Conservation (phyloP, 495 filamentous ascomycete species). For the Aspergillus sclerotiicarbonarius region DNA sequence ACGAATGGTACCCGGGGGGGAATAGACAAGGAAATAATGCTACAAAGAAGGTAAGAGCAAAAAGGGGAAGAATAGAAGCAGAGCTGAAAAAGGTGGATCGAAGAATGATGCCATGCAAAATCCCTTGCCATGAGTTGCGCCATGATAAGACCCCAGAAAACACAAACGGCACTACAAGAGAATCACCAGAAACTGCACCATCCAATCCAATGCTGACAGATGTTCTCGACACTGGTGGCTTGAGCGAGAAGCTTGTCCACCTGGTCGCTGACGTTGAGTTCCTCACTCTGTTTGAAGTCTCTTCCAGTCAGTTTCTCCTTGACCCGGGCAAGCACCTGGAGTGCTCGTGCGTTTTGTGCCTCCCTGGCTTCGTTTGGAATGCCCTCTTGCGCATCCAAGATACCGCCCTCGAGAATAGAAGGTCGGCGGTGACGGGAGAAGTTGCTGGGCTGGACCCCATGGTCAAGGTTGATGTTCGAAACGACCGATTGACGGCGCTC, state of each 20-base stretch:
- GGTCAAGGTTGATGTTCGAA: constrained; percentile 56
- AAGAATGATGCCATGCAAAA: constrained; percentile 21
- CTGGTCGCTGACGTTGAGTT: constrained; percentile 81
- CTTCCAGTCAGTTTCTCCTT: constrained; percentile 86
- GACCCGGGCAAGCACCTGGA: constrained; percentile 89
- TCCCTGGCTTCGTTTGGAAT: constrained; percentile 59
- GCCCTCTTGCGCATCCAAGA: constrained; percentile 49
- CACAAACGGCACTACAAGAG: constrained; percentile 14
- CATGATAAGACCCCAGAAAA: constrained; percentile 16
- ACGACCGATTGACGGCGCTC: constrained; percentile 78
- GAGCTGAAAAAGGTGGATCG: constrained; percentile 5
- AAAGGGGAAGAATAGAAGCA: constrained; percentile 5
- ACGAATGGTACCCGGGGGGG: not conserved
- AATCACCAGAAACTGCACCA: constrained; percentile 90
- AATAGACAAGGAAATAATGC: constrained; percentile 14
- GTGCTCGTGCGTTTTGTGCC: constrained; percentile 85
- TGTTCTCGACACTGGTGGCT: constrained; percentile 93
- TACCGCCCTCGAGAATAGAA: constrained; percentile 52
- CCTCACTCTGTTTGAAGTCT: constrained; percentile 65
- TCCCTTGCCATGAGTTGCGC: constrained; percentile 20
- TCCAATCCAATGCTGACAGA: constrained; percentile 98
- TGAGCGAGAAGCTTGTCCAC: constrained; percentile 92
- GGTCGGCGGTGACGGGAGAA: constrained; percentile 46
- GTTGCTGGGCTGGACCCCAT: constrained; percentile 46
- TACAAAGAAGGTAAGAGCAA: constrained; percentile 11